Conservation (phyloP, 768 basidiomycete species). For the Paxillus involutus region DNA sequence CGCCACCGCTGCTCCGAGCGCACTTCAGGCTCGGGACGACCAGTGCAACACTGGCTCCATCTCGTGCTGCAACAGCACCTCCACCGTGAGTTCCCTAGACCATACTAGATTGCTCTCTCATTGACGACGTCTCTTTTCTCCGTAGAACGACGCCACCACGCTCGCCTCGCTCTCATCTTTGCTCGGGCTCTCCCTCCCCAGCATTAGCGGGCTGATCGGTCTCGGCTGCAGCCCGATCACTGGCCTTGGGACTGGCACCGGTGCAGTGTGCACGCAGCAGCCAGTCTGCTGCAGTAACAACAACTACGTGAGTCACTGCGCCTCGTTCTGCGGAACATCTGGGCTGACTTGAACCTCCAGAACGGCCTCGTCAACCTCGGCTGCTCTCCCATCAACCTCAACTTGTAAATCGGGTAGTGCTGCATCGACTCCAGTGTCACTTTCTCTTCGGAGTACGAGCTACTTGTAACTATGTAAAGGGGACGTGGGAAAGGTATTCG, state of each 20-base stretch:
- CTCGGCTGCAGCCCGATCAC: constrained; percentile 36
- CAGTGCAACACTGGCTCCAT: constrained; percentile 44
- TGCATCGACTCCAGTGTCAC: too few relatives aligned
- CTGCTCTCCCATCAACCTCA: constrained; percentile 1
- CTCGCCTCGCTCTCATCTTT: neutral
- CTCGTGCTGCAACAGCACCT: constrained; percentile 5
- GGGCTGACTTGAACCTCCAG: neutral
- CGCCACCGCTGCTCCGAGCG: constrained; percentile 3
- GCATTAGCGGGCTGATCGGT: constrained; percentile 22
- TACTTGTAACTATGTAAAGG: too few relatives aligned
- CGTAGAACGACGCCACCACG: neutral
- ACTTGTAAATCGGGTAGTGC: neutral
- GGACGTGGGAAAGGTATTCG: too few relatives aligned
- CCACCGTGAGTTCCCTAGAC: neutral
- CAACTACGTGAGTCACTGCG: constrained; percentile 42
- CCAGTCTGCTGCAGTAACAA: constrained; percentile 50
- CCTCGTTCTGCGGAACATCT: too few relatives aligned
- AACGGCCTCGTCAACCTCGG: constrained; percentile 2
- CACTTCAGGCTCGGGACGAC: neutral
- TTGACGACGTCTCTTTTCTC: neutral
- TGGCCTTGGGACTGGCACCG: constrained; percentile 30
- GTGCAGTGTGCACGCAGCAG: constrained; percentile 26
- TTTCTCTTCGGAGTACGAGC: too few relatives aligned
- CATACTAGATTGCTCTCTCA: neutral
- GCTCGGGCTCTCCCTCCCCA: neutral